Evolutionary conservation across 2,329 filamentous ascomycete species (phyloP), one percentile per base, ranked within the genome.

Genomic region (Fusarium torulosum): DNA sequence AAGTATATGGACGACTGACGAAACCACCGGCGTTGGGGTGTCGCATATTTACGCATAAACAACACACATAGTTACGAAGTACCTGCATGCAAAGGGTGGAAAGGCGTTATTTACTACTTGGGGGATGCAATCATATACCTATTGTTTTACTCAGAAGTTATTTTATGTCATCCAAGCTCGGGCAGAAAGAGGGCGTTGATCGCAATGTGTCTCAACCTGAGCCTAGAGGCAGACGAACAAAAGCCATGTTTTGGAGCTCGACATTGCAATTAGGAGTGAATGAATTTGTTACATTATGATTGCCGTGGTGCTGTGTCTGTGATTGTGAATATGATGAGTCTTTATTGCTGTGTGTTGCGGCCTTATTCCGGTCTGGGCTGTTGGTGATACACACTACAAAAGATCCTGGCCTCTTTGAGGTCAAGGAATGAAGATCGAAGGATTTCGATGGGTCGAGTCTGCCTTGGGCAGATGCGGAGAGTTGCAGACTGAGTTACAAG

Each of bases 111-210:
- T 59, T 50, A 63, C 52, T 47, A 58, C 50, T 43, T 14, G 21
- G 53, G 53, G 63, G 61, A 66, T n/a, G 46, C 23, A 55, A 59
- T 56, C 64, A 74, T 74, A 74, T 74, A 74, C 72, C 72, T 74
- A 65, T 69, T 73, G 59, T 58, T 66, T 63, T 69, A 59, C 51
- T 66, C 31, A 43, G 20, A 53, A 49, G 45, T 53, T 53, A 52
- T 47, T 58, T 47, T 51, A 44, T 70, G 49, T 53, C 31, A 41
- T 23, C 38, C 33, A 56, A 47, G 58, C 44, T 47, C 23, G 10
- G 38, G 19, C 43, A 43, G 50, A 38, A 17, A 53, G 43, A 59
- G 46, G 43, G 31, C 35, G 35, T 37, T n/a, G 35, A 37, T 37
- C 35, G 17, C 44, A 38, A 21, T 44, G 37, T 54, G 60, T 58